These are phyloP conservation scores for Naganishia vaughanmartiniae DNA, from an alignment of 768 basidiomycete genomes.

Conservation along the genomic window DNA sequence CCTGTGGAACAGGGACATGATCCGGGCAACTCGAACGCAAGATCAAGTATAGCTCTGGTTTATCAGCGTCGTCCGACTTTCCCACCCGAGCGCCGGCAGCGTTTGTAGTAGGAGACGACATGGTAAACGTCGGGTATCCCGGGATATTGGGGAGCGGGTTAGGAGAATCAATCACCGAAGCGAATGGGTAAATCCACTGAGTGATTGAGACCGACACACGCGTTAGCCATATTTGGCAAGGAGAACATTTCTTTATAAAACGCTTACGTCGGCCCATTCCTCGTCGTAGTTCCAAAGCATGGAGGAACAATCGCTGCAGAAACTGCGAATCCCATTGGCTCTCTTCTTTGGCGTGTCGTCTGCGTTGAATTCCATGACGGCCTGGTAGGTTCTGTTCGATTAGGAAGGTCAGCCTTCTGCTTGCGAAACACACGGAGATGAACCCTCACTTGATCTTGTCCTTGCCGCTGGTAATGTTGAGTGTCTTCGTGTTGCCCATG, in stretches of 20 bases:
- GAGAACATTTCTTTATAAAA: too few species aligned
- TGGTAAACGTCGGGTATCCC: slow-evolving; percentile 4
- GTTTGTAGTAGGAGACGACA: neutral
- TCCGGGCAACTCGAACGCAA: slow-evolving; percentile 42
- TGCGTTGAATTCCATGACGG: slow-evolving; percentile 38
- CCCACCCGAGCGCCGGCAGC: neutral
- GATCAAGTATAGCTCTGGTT: slow-evolving; percentile 38
- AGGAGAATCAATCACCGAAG: slow-evolving; percentile 47
- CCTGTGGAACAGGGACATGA: slow-evolving; percentile 43
- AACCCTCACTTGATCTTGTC: slow-evolving; percentile 48
- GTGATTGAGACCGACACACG: neutral
- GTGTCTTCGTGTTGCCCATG: slow-evolving; percentile 48
- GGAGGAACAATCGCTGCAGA: slow-evolving; percentile 46
- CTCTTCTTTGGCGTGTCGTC: slow-evolving; percentile 38
- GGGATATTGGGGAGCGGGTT: slow-evolving; percentile 45
- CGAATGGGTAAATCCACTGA: slow-evolving; percentile 52
- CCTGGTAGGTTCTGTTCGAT: slow-evolving; percentile 40
- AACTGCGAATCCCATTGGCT: slow-evolving; percentile 39
- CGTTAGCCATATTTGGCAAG: neutral
- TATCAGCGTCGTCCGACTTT: slow-evolving; percentile 22
- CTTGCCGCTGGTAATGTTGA: slow-evolving; percentile 45
- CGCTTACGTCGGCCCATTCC: slow-evolving; percentile 44
- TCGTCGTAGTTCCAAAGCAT: slow-evolving; percentile 52
- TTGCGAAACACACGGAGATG: neutral
- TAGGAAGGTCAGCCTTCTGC: neutral